A percentile compares a stretch with the other conserved stretches of the same genome.
These are phyloP conservation scores for Triticum monococcum DNA, from an alignment of 176 grass and related monocot species.

Conservation along the genomic window DNA sequence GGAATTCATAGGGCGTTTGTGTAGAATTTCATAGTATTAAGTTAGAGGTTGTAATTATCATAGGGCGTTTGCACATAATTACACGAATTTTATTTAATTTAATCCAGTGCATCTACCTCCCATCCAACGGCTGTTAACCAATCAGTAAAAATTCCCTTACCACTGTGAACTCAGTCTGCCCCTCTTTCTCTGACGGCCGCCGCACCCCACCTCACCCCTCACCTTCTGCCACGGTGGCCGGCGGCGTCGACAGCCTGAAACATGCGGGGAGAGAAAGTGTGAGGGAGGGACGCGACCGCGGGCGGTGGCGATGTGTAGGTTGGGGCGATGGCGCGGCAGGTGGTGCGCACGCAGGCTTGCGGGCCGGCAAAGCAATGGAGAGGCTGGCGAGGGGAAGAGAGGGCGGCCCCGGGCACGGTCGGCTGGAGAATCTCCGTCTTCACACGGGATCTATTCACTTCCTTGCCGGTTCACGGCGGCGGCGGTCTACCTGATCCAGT, in stretches of 20 bases:
- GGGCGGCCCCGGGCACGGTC: too few relatives aligned
- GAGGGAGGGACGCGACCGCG: background rate
- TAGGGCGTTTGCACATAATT: too few relatives aligned
- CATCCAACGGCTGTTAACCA: background rate
- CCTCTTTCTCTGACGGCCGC: too few relatives aligned
- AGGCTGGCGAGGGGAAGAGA: background rate
- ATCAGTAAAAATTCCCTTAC: background rate
- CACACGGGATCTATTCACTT: background rate
- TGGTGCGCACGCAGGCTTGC: background rate
- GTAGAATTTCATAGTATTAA: too few relatives aligned
- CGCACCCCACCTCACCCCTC: background rate
- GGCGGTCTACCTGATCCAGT: background rate
- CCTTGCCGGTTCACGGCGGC: background rate
- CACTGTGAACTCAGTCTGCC: background rate
- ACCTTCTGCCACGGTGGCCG: background rate
- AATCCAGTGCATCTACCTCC: too few relatives aligned
- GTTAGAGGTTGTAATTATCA: too few relatives aligned
- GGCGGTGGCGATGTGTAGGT: background rate
- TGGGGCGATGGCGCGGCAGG: background rate
- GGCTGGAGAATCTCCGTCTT: background rate
- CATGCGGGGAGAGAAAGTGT: too few relatives aligned
- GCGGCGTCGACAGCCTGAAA: background rate
- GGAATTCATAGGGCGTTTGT: too few relatives aligned
- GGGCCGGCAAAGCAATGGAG: background rate
- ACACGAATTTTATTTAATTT: too few relatives aligned